Evolutionary conservation across 805 yeast species (phyloP), one percentile per base, ranked within the genome.

Genomic region (Candida schatavii): DNA sequence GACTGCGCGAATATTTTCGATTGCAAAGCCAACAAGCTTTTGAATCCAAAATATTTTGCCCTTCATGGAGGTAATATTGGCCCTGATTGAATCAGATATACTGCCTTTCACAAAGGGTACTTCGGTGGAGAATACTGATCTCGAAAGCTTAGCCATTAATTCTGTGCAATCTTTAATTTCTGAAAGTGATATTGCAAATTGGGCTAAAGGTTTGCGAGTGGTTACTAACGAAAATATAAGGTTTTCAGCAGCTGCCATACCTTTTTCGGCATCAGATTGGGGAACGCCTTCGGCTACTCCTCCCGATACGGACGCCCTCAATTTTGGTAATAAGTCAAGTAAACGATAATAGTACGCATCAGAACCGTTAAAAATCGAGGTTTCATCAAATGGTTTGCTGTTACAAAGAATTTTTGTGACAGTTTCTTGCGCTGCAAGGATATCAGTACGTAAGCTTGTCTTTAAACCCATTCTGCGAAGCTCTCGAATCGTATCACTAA

Each of bases 401-500:
- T 71, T 70, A 0, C 86, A 75, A 31, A 93, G 61, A 10, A 91
- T 73, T 15, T 74, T 59, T 34, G 83, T 82, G 5, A 85, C 77
- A 1, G 86, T 75, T 0, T 78, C 67, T 59, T 87, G 88, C 3
- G 75, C 62, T 20, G 72, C 74, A 40, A 78, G 75, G n/a, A 83
- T 77, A 46, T 85, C 89, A 4, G 82, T 72, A 44, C 83, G 80
- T 27, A 83, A 71, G 20, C 77, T 77, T 3, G 81, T 67, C 50
- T 80, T 84, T 49, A 93, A 62, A 1, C 99, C 99, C 56, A 87
- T 78, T 44, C 81, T 67, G 56, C 80, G 77, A 41, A 91, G 65
- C 49, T 87, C 93, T 47, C 81, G 80, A 45, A 93, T 63, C 0
- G 89, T 77, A 43, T 83, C 88, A 62, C 93, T 85, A 41, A 95